Percentiles rank a stretch among this genome's conserved stretches.
Conservation (phyloP, 345 rosid species). For the Gossypium thurberi region DNA sequence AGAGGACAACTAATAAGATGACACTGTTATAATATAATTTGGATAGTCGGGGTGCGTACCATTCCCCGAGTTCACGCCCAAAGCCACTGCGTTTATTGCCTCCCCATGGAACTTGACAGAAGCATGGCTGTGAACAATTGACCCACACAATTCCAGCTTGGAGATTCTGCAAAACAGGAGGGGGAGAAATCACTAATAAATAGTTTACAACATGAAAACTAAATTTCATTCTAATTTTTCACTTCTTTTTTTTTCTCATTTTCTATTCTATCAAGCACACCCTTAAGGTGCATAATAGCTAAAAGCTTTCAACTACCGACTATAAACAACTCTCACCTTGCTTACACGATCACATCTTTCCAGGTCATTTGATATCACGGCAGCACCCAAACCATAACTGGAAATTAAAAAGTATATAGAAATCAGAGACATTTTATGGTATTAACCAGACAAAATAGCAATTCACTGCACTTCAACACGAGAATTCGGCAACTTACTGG, state of each 20-base stretch:
- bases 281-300: background rate
- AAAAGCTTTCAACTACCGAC: slow-evolving; percentile 1
- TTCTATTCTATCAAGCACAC: no score
- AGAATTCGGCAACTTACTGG: slow-evolving; percentile 44
- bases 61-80: slow-evolving; percentile 97
- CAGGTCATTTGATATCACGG: slow-evolving; percentile 81
- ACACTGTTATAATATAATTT: background rate
- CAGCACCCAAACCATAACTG: slow-evolving; percentile 81
- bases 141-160: slow-evolving; percentile 86
- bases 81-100: slow-evolving; percentile 94
- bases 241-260: no score
- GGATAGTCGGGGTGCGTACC: slow-evolving; percentile 35
- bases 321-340: slow-evolving; percentile 44
- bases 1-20: background rate
- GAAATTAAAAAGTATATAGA: background rate
- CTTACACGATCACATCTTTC: slow-evolving; percentile 93
- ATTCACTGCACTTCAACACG: background rate
- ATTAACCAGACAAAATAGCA: slow-evolving; percentile 3
- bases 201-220: background rate
- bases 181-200: slow-evolving; percentile 6
- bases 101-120: slow-evolving; percentile 98
- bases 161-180: slow-evolving; percentile 47
- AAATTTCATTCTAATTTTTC: background rate
- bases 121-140: slow-evolving; percentile 98
- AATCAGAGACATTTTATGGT: background rate